Base-by-base conservation (phyloP, 768 basidiomycete species). In the Suillus lakei region DNA sequence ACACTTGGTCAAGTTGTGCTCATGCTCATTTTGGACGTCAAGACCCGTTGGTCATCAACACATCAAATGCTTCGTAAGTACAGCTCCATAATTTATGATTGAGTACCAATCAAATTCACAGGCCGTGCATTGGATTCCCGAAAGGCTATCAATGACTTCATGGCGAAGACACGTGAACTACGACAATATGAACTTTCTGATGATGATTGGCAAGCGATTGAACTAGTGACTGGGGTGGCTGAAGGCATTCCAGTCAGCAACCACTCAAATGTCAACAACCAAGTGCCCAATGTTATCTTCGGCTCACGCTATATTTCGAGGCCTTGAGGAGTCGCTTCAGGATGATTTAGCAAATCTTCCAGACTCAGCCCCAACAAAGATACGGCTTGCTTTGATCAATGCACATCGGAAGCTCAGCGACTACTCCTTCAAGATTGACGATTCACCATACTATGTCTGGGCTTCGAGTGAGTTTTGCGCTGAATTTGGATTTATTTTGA, bases 31-130 rank as follows among this genome's bases (percentile, higher is more conserved):
- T 72, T 76, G 3, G 77, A 84, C 65, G 77, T 84, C 3, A 32
- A 65, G 2, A 83, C 80, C 0, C 67, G 73, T 0, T 82, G 79
- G 81, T 79, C 80, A 51, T 79, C 74, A 6, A 81, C 76, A 0
- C 78, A 68, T 46, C 72, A 81, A 59, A 81, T 83, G 79, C 64
- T 81, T 44, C 9, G 21, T 44, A n/a, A 44, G 43, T 44, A 44
- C 43, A 44, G 43, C 5, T 44, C n/a, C 43, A 10, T 44, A 44
- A 44, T 10, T 44, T 16, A 44, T 44, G 43, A 10, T 44, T 4
- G 18, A 44, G 43, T 44, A 10, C 43, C 9, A 10, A 44, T 44
- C 43, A 44, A 44, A 44, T 44, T 39, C 5, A 15, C 39, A 39
- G 44, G 44, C n/a, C 8, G 21, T 46, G n/a, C 44, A 46, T 46